Evolutionary conservation across 208 protist species (phyloP).

Genomic region (Leptomonas pyrrhocoris): DNA sequence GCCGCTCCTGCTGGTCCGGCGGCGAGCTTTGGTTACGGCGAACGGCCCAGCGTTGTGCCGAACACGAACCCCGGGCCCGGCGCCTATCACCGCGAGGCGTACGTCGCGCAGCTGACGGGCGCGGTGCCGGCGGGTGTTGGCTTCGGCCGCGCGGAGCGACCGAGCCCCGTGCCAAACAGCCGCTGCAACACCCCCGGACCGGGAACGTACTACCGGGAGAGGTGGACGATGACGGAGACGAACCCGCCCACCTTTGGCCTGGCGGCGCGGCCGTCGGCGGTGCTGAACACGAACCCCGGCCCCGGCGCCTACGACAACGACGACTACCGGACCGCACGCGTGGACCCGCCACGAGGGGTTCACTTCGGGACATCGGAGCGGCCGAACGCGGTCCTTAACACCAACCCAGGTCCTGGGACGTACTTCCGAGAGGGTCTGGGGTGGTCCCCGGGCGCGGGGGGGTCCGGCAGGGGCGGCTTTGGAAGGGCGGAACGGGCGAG

Average conservation of each 20-base stretch:
- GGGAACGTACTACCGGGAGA: slow-evolving; percentile 10
- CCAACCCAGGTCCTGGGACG: slow-evolving; percentile 35
- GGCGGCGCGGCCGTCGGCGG: slow-evolving; percentile 12
- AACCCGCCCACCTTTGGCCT: slow-evolving; percentile 14
- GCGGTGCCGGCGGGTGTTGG: background rate
- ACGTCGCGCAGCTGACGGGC: slow-evolving; percentile 2
- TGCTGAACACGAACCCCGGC: slow-evolving; percentile 25
- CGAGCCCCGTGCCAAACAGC: background rate
- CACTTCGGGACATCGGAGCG: slow-evolving; percentile 10
- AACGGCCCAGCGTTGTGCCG: slow-evolving; percentile 11
- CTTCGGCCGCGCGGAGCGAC: slow-evolving; percentile 20
- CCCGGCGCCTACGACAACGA: slow-evolving; percentile 35
- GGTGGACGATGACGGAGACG: slow-evolving; percentile 31
- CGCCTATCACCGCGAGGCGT: slow-evolving; percentile 16
- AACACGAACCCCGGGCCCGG: slow-evolving; percentile 32
- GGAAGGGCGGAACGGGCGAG: slow-evolving; percentile 2
- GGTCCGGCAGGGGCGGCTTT: background rate
- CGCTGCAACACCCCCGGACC: slow-evolving; percentile 22
- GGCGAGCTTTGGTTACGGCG: slow-evolving; percentile 12
- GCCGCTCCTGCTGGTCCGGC: background rate
- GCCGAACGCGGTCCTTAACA: background rate
- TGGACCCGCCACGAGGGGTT: background rate
- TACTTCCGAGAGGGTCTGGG: slow-evolving; percentile 13
- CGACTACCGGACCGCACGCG: background rate
- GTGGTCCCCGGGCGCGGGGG: background rate